A percentile compares a stretch with the other conserved stretches of the same genome.
Evolutionary conservation across 2,329 filamentous ascomycete genomes (phyloP).

Genomic region (Botrytis sinoallii): DNA sequence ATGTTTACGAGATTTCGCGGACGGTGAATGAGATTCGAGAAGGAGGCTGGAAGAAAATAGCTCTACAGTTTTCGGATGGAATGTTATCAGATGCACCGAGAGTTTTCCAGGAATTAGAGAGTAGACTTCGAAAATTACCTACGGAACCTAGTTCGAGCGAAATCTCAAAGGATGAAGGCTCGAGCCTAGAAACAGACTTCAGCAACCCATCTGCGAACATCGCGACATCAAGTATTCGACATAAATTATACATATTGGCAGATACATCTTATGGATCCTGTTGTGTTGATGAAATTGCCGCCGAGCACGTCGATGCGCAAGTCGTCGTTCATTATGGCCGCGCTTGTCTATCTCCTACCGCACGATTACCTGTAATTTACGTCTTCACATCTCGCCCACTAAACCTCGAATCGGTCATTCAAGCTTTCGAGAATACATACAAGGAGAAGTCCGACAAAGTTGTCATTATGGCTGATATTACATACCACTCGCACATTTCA

Average conservation of each 20-base stretch:
- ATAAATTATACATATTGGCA: slow-evolving; percentile 73
- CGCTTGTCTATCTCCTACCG: slow-evolving; percentile 86
- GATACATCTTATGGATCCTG: slow-evolving; percentile 97
- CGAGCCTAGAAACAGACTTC: slow-evolving; percentile 26
- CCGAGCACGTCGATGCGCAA: slow-evolving; percentile 87
- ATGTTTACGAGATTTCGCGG: slow-evolving; percentile 80
- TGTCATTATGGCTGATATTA: slow-evolving; percentile 85
- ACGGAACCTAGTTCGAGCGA: slow-evolving; percentile 15
- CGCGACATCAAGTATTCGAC: not conserved
- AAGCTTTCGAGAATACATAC: slow-evolving; percentile 67
- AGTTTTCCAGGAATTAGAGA: slow-evolving; percentile 66
- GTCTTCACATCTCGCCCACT: slow-evolving; percentile 78
- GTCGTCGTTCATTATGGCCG: slow-evolving; percentile 93
- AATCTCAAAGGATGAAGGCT: slow-evolving; percentile 14
- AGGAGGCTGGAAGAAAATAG: slow-evolving; percentile 71
- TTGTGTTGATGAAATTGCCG: slow-evolving; percentile 95
- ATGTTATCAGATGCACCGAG: slow-evolving; percentile 85
- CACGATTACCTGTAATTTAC: slow-evolving; percentile 81
- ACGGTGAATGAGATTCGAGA: slow-evolving; percentile 73
- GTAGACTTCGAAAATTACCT: slow-evolving; percentile 42
- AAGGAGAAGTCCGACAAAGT: slow-evolving; percentile 56
- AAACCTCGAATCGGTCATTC: slow-evolving; percentile 53
- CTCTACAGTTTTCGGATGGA: slow-evolving; percentile 91
- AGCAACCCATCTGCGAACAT: slow-evolving; percentile 20
- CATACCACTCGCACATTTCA: slow-evolving; percentile 73